Conservation (phyloP, 208 protist species). For the Wallacemonas sp. region DNA sequence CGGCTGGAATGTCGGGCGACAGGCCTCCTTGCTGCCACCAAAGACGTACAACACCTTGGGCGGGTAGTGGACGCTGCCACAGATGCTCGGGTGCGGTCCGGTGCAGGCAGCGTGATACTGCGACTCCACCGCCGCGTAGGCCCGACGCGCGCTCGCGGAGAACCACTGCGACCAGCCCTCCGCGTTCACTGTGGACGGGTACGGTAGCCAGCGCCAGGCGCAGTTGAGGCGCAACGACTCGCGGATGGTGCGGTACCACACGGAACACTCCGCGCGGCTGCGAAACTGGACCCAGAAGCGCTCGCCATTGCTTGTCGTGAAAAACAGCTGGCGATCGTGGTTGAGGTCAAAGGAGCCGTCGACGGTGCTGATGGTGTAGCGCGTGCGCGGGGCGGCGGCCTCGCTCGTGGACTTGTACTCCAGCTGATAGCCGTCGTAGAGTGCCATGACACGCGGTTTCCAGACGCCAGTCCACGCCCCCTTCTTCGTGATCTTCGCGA, state of each 20-base stretch:
- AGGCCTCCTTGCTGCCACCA: conserved; percentile 43
- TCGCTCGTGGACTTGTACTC: conserved; percentile 42
- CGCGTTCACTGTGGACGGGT: conserved; percentile 20
- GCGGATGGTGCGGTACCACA: conserved; percentile 44
- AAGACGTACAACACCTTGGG: conserved; percentile 38
- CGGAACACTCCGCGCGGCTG: conserved; percentile 38
- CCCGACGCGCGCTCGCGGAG: conserved; percentile 1
- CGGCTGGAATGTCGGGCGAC: conserved; percentile 31
- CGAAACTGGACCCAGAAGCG: conserved; percentile 73
- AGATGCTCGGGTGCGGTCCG: conserved; percentile 21
- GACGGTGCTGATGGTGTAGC: conserved; percentile 49
- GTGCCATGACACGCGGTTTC: conserved; percentile 58
- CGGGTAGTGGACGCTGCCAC: conserved; percentile 15
- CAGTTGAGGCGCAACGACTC: conserved; percentile 31
- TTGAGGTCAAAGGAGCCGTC: conserved; percentile 35
- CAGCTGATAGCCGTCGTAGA: conserved; percentile 53
- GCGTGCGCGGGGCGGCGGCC: conserved; percentile 26
- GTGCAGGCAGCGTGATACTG: conserved; percentile 56
- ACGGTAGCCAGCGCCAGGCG: conserved; percentile 64
- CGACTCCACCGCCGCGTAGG: conserved; percentile 42
- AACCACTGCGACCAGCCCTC: conserved; percentile 16
- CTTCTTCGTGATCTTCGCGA: conserved; percentile 61
- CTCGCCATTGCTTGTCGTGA: conserved; percentile 58
- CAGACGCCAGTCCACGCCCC: conserved; percentile 63
- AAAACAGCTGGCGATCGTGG: conserved; percentile 38